Base-by-base conservation (phyloP, 805 yeast species). In the Sugiyamaella valdiviana region DNA sequence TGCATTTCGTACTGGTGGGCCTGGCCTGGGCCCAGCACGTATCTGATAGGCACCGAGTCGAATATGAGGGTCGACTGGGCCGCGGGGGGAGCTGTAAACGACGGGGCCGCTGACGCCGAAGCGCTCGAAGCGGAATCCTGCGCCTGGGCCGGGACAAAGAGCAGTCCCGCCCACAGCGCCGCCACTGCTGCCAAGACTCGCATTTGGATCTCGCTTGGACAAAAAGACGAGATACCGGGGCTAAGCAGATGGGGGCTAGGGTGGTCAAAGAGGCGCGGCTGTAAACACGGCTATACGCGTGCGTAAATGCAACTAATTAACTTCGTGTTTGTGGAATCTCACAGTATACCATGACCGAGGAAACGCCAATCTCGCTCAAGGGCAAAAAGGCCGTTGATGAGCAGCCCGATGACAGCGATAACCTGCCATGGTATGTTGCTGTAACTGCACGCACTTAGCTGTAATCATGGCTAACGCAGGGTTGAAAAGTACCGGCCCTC, bases 401-500 rank as follows among this genome's bases (percentile, higher is more conserved):
- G 37, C 49, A 53, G 47, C 38, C 44, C 20, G 54, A 51, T 36
- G 58, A 53, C 15, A 53, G 55, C 20, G 80, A 78, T 36, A 79
- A 78, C 55, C 64, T 82, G n/a, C 87, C 86, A 19, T 81, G 90
- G 54, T 51, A 39, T 14, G 53, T 42, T 16, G 15, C 4, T 3
- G 24, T 3, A 15, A 3, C 6, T n/a, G 39, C 9, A 3, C 39
- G 39, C 39, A 26, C 9, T 26, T 26, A n/a, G n/a, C n/a, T n/a
- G n/a, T n/a, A n/a, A n/a, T n/a, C n/a, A n/a, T 26, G 14, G 36
- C 44, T 41, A 26, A 41, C 22, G 14, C 20, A 41, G 74, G 99
- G 95, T 93, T 41, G 99, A 93, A 64, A 93, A 93, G 65, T 93
- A 91, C 66, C 81, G 99, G 54, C 99, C 99, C 0, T 70, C 72